Evolutionary conservation across 2,329 filamentous ascomycete species (phyloP), one percentile per base, ranked within the genome.

Genomic region (Tolypocladium paradoxum): DNA sequence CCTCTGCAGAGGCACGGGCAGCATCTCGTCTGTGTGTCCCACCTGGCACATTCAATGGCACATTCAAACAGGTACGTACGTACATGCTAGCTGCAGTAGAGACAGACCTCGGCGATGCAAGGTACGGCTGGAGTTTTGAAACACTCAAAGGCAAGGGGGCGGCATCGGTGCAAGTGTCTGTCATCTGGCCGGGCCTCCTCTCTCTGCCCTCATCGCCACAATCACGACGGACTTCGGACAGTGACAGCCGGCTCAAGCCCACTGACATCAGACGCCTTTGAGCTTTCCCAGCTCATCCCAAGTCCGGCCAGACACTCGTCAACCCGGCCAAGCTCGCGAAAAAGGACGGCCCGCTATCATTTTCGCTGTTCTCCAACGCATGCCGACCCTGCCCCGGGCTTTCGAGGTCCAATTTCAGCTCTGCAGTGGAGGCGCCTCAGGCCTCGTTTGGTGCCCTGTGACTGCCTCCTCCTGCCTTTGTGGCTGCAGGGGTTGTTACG

Each of bases 111-210:
- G 8, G 35, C 31, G 43, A 54, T 54, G 49, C 49, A 54, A 54
- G 53, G 49, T 45, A 51, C 53, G 22, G 14, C 8, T 35, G 12
- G 27, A 31, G 33, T 36, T 24, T 36, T 54, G 43, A 51, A 48
- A 54, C 49, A 48, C 20, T 36, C 29, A 20, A 51, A 54, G 45
- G 53, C 53, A 54, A 54, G 49, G 40, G 49, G 43, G 49, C n/a
- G 31, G 36, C 24, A 40, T 49, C 29, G 46, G 9, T 36, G 31
- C 20, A 48, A 38, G 36, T 31, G 49, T 49, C 53, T 49, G 49
- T 54, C 36, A 49, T 47, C 49, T 48, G 27, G n/a, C 24, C 27
- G 27, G n/a, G n/a, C 5, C 33, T 18, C 31, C 31, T 45, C 35
- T 38, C 48, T 48, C 40, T 6, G 3, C 9, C 47, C 14, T 52